These are phyloP conservation scores for Cladosporium sp. DNA, from an alignment of 2,329 filamentous ascomycete genomes.

Conservation along the genomic window DNA sequence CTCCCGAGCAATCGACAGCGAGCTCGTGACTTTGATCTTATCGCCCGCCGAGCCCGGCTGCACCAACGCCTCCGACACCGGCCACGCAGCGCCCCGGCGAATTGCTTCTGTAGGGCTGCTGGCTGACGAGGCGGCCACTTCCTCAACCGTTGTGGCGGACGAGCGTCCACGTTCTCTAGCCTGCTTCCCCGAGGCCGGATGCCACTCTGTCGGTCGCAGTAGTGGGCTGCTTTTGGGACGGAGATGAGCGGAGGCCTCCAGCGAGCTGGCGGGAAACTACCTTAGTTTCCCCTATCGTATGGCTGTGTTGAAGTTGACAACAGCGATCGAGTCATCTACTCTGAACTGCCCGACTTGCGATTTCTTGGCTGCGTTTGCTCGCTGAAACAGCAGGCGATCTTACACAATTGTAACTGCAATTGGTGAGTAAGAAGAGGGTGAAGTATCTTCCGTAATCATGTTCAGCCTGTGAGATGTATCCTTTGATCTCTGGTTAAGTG, in stretches of 20 bases:
- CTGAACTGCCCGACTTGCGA: background rate
- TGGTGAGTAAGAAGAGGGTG: background rate
- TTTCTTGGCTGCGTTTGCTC: background rate
- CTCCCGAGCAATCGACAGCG: background rate
- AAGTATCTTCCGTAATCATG: no score
- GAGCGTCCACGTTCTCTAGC: conserved; percentile 2
- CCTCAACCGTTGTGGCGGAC: background rate
- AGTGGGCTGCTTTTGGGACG: background rate
- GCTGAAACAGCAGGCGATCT: background rate
- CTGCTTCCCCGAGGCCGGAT: background rate
- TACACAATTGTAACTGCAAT: background rate
- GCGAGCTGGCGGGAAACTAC: background rate
- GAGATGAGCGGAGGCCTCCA: conserved; percentile 1
- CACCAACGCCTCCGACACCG: background rate
- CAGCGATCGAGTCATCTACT: background rate
- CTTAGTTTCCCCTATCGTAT: conserved; percentile 1
- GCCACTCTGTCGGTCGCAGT: background rate
- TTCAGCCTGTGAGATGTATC: no score
- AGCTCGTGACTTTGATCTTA: background rate
- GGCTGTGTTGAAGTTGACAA: background rate
- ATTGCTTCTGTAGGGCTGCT: background rate
- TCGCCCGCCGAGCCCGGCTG: background rate
- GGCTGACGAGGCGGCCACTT: background rate
- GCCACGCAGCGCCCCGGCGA: background rate
- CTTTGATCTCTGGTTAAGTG: no score